phyloP scores from a whole-genome alignment of 176 grass and related monocot genomes.

The Hordeum marinum region DNA sequence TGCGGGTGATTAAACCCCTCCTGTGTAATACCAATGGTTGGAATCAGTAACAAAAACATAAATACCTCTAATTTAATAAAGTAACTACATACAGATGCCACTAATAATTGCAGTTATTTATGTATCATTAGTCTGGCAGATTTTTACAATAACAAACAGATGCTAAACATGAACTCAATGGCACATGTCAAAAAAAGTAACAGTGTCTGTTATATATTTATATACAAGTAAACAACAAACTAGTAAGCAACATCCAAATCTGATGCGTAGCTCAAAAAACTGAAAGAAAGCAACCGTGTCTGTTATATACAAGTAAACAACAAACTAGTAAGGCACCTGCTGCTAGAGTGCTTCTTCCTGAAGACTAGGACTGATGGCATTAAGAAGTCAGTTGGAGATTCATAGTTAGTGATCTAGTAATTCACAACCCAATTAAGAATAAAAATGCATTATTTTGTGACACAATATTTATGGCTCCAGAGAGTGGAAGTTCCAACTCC shows the following conservation, averaged over 20 bases:
- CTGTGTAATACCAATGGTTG: slow-evolving; percentile 41
- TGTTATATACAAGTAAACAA: neutral
- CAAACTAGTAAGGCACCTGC: neutral
- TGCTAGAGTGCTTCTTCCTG: neutral
- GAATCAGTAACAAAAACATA: slow-evolving; percentile 1
- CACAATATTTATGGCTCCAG: neutral
- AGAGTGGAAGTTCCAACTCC: neutral
- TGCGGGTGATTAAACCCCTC: slow-evolving; percentile 91
- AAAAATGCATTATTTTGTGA: no score
- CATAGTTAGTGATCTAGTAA: no score
- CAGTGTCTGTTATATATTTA: no score
- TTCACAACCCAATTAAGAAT: no score
- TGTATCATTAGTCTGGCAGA: neutral
- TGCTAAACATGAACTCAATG: neutral
- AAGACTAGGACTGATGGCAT: neutral
- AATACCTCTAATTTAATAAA: neutral
- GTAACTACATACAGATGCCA: neutral
- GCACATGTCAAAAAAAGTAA: neutral
- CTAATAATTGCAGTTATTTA: neutral
- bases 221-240: neutral
- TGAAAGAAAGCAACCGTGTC: neutral
- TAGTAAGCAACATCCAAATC: no score
- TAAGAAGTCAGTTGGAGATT: neutral
- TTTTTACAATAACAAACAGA: neutral
- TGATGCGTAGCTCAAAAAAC: no score